Conservation (phyloP, 495 filamentous ascomycete species). For the Umbilicaria muhlenbergii region DNA sequence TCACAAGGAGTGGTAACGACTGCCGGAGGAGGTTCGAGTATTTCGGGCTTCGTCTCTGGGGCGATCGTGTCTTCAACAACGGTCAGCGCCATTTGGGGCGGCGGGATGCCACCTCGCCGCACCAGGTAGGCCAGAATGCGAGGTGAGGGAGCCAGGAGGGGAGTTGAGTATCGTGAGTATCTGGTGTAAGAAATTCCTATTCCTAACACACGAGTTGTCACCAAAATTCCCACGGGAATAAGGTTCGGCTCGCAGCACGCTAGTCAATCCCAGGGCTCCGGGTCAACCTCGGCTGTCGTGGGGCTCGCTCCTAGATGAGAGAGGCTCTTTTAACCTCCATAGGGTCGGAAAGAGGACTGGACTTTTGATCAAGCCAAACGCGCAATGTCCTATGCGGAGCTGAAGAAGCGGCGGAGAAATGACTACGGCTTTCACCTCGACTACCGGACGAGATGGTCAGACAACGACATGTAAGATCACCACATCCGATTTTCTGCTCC, state of each 20-base stretch:
- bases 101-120: slow-evolving; percentile 31
- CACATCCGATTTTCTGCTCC: slow-evolving; percentile 2
- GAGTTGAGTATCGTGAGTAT: slow-evolving; percentile 5
- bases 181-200: not conserved
- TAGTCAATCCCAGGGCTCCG: not conserved
- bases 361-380: slow-evolving; percentile 12
- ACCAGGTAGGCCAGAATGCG: slow-evolving; percentile 42
- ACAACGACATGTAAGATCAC: slow-evolving; percentile 94
- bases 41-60: slow-evolving; percentile 10
- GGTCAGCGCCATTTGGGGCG: slow-evolving; percentile 40
- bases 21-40: slow-evolving; percentile 25
- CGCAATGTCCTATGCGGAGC: not conserved
- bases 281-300: not conserved
- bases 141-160: slow-evolving; percentile 42
- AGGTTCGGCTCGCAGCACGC: not conserved
- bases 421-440: slow-evolving; percentile 72
- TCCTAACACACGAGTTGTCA: not conserved
- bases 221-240: not conserved
- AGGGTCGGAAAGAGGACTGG: slow-evolving; percentile 7
- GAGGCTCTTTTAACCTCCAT: slow-evolving; percentile 3
- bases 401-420: slow-evolving; percentile 47
- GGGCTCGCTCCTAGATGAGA: slow-evolving; percentile 6
- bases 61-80: slow-evolving; percentile 23
- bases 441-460: slow-evolving; percentile 83
- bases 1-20: slow-evolving; percentile 47